These are phyloP conservation scores for Carallia pectinifolia DNA, from an alignment of 345 rosid species.

Conservation along the genomic window DNA sequence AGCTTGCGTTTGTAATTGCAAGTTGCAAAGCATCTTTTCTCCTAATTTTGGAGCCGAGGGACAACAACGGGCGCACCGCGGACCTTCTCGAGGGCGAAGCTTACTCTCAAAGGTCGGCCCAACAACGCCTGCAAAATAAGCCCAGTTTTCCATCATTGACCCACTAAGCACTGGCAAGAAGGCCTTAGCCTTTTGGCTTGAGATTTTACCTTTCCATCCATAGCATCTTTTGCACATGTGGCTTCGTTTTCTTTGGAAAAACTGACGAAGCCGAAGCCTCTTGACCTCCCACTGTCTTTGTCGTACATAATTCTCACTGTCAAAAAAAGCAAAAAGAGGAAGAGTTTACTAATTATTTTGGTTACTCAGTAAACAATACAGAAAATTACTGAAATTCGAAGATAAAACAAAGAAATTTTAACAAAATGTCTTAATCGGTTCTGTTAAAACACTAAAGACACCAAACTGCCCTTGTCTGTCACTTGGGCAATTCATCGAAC, in stretches of 20 bases:
- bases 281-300: conserved; percentile 73
- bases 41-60: conserved; percentile 48
- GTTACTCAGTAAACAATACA: no score
- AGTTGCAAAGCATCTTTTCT: conserved; percentile 4
- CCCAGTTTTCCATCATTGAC: conserved; percentile 2
- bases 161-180: not conserved
- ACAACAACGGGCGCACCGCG: conserved; percentile 83
- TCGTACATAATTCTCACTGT: conserved; percentile 71
- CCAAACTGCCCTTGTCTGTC: not conserved
- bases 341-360: no score
- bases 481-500: conserved; percentile 55
- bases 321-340: no score
- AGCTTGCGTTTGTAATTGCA: not conserved
- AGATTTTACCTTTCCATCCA: conserved; percentile 73
- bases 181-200: not conserved
- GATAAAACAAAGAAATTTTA: no score
- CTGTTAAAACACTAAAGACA: not conserved
- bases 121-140: conserved; percentile 56
- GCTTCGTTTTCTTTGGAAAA: conserved; percentile 61
- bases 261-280: conserved; percentile 88
- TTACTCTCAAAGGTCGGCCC: conserved; percentile 78
- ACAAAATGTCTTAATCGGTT: no score
- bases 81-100: conserved; percentile 67
- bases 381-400: no score
- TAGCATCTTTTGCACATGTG: conserved; percentile 68